Base-by-base conservation (phyloP, 176 grass and related monocot species). In the Juncus inflexus region DNA sequence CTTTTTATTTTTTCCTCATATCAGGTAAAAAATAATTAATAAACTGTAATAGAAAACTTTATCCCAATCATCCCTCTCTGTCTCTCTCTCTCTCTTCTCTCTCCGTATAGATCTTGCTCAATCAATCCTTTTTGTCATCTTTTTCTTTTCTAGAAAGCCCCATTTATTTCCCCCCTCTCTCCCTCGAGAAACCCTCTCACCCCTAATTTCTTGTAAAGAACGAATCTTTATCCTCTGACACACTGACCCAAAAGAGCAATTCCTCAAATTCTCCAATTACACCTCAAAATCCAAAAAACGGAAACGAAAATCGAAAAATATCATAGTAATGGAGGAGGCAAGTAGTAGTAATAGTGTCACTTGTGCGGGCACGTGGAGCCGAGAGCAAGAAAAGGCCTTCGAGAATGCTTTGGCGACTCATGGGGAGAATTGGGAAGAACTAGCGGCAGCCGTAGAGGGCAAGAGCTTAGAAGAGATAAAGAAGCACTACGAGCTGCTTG, bases 351-450 rank as follows among this genome's bases (percentile, higher is more conserved):
- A 77, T 3, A 64, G 72, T 53, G 43, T 56, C 5, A 74, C 78
- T 36, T 79, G 77, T 40, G 76, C 47, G 50, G 0, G 10, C 55
- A 74, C 55, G n/a, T 95, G 90, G 90, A 89, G 73, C 14, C 65
- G 86, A 41, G 86, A 83, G 62, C 81, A 95, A 62, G 90, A 95
- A 76, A 95, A 95, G 81, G 86, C 76, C 3, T 95, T 95, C 64
- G 90, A 95, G 74, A 89, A 89, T 76, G 82, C 82, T 15, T 61
- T 95, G 4, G 90, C 85, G 0, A 83, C 75, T 41, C 11, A 63
- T 45, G 67, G 53, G 6, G 60, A 57, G 9, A 49, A 74, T 83
- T 91, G 84, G 92, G 82, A 91, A 40, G 75, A 61, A 42, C 78
- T 91, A 52, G 82, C 79, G 9, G 82, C 66, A 15, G 84, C 69